A percentile compares a stretch with the other conserved stretches of the same genome.
phyloP scores from a whole-genome alignment of 208 protist species.

The Herpetomonas samuelpessoai region DNA sequence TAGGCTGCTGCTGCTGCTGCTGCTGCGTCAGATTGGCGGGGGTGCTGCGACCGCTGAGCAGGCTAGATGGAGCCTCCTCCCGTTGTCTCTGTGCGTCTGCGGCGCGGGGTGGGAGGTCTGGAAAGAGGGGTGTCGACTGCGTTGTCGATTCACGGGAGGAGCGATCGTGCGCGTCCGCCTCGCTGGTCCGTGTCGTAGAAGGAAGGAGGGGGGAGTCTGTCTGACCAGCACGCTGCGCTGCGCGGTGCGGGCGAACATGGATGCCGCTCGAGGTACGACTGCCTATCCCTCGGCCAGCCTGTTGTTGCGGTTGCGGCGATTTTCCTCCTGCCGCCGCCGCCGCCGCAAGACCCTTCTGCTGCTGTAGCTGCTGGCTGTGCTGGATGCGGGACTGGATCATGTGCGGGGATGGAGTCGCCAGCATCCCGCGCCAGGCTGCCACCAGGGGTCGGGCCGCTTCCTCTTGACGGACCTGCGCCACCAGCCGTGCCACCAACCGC shows the following conservation, averaged over 20 bases:
- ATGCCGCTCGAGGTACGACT: too few relatives aligned
- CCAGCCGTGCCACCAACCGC: slow-evolving; percentile 28
- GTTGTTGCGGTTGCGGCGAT: background rate
- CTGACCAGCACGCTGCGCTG: background rate
- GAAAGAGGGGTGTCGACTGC: too few relatives aligned
- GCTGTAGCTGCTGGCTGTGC: slow-evolving; percentile 4
- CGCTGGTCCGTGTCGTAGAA: too few relatives aligned
- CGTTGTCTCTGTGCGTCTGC: too few relatives aligned
- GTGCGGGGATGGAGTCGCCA: slow-evolving; percentile 6
- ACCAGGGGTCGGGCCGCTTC: slow-evolving; percentile 13
- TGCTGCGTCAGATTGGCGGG: too few relatives aligned
- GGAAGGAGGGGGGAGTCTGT: background rate
- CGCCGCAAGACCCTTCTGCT: background rate
- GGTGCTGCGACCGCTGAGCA: too few relatives aligned
- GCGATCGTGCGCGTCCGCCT: too few relatives aligned
- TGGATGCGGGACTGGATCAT: background rate
- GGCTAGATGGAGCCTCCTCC: too few relatives aligned
- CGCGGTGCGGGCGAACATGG: background rate
- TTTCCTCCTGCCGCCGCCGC: background rate
- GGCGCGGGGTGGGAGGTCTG: too few relatives aligned
- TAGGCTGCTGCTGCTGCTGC: too few relatives aligned
- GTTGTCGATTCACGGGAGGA: too few relatives aligned
- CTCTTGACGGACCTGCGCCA: slow-evolving; percentile 25
- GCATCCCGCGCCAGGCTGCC: background rate
- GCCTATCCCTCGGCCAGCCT: background rate